A percentile compares a stretch with the other conserved stretches of the same genome.
These are phyloP conservation scores for Fulvia fulva DNA, from an alignment of 2,329 filamentous ascomycete genomes.

Conservation along the genomic window DNA sequence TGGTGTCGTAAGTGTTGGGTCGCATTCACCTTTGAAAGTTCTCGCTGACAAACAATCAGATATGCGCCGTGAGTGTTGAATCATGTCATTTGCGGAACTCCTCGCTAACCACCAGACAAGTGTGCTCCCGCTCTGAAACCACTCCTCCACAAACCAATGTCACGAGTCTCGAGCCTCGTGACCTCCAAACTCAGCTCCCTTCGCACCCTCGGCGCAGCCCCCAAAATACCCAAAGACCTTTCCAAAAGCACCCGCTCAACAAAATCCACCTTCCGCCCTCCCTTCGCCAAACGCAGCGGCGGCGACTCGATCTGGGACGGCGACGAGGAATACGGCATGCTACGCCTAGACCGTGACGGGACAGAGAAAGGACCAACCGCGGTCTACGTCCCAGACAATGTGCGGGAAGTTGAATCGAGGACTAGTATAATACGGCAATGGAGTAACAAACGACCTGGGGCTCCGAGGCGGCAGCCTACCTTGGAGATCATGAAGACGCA, in stretches of 20 bases:
- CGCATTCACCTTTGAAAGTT: not conserved
- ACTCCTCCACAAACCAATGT: conserved; percentile 27
- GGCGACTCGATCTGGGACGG: conserved; percentile 17
- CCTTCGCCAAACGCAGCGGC: conserved; percentile 9
- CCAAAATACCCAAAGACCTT: not conserved
- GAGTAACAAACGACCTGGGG: not conserved
- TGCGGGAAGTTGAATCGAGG: not conserved
- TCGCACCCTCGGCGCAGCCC: conserved; percentile 11
- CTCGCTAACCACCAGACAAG: no score
- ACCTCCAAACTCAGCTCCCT: conserved; percentile 24
- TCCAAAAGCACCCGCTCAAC: conserved; percentile 2
- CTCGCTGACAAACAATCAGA: conserved; percentile 17
- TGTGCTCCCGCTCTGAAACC: conserved; percentile 37
- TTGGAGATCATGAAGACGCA: conserved; percentile 21
- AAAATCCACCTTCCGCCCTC: conserved; percentile 10
- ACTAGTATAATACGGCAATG: not conserved
- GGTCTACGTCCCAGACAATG: not conserved
- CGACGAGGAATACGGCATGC: conserved; percentile 16
- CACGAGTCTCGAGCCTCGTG: conserved; percentile 13
- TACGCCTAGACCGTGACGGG: not conserved
- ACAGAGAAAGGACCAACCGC: not conserved
- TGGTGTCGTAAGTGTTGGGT: conserved; percentile 39
- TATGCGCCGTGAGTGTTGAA: no score
- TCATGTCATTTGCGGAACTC: no score
- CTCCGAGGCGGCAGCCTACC: conserved; percentile 3